Percentiles rank a stretch among this genome's conserved stretches.
phyloP scores from a whole-genome alignment of 176 grass and related monocot genomes.

The Phragmites australis region DNA sequence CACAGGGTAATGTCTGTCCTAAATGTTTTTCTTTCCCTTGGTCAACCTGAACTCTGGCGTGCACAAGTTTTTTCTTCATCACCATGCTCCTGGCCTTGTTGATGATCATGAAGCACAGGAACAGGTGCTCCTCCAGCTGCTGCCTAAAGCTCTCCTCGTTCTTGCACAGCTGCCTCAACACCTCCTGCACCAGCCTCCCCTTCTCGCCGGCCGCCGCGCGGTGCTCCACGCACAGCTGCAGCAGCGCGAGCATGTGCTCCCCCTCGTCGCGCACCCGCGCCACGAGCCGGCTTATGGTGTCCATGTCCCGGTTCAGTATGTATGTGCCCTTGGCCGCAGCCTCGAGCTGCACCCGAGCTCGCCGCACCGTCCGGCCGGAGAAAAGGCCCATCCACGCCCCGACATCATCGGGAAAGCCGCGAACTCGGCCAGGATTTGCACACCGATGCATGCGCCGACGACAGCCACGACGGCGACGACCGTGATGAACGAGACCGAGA shows the following conservation, averaged over 20 bases:
- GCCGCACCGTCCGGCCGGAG: slow-evolving; percentile 38
- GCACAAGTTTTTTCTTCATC: slow-evolving; percentile 55
- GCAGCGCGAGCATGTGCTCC: slow-evolving; percentile 75
- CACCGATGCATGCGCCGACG: slow-evolving; percentile 63
- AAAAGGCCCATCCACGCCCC: slow-evolving; percentile 33
- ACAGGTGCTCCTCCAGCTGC: slow-evolving; percentile 97
- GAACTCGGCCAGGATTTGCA: slow-evolving; percentile 65
- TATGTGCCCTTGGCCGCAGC: slow-evolving; percentile 77
- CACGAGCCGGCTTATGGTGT: slow-evolving; percentile 87
- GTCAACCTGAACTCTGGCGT: slow-evolving; percentile 9
- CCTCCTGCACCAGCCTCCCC: slow-evolving; percentile 72
- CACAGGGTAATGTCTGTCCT: slow-evolving; percentile 12
- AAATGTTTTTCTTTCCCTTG: background rate
- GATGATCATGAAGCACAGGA: slow-evolving; percentile 93
- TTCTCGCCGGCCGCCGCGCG: slow-evolving; percentile 36
- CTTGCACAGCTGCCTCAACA: slow-evolving; percentile 77
- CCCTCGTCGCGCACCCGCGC: slow-evolving; percentile 74
- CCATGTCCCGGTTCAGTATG: slow-evolving; percentile 87
- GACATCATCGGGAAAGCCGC: slow-evolving; percentile 47
- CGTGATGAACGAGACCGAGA: slow-evolving; percentile 52
- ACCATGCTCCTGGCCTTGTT: slow-evolving; percentile 89
- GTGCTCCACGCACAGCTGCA: slow-evolving; percentile 66
- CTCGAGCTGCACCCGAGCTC: slow-evolving; percentile 69
- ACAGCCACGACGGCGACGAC: slow-evolving; percentile 45
- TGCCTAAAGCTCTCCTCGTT: slow-evolving; percentile 75